Evolutionary conservation across 495 filamentous ascomycete species (phyloP).

Genomic region (Elasticomyces elasticus): DNA sequence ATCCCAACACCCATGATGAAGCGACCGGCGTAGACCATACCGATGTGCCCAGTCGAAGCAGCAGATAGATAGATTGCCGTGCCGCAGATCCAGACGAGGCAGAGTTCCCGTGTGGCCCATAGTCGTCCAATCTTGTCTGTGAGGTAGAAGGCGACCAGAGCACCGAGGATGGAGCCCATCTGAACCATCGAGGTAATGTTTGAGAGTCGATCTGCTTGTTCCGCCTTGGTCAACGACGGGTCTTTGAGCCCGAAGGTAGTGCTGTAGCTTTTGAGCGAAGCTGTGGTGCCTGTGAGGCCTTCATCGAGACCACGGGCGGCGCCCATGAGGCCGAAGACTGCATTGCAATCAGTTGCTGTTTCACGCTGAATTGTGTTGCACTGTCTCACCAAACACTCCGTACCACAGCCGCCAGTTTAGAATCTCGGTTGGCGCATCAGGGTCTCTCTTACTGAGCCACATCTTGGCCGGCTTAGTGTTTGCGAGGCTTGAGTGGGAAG

Average conservation of each 20-base stretch:
- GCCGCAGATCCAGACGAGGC: conserved; percentile 25
- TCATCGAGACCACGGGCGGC: conserved; percentile 66
- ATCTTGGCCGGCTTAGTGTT: background rate
- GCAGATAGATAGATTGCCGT: conserved; percentile 36
- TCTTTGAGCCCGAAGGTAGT: conserved; percentile 47
- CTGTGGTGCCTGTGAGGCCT: conserved; percentile 57
- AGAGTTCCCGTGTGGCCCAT: conserved; percentile 50
- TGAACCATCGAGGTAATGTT: conserved; percentile 56
- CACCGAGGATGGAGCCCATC: conserved; percentile 55
- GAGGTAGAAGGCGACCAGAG: conserved; percentile 52
- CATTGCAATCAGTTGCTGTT: background rate
- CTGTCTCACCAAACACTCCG: conserved; percentile 26
- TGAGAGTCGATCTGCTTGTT: conserved; percentile 35
- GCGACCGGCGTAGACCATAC: conserved; percentile 15
- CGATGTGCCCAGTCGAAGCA: conserved; percentile 6
- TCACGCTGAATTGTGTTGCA: background rate
- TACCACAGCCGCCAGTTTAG: conserved; percentile 29
- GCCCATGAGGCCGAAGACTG: conserved; percentile 49
- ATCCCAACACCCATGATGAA: conserved; percentile 20
- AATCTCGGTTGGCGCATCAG: conserved; percentile 20
- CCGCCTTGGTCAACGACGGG: conserved; percentile 29
- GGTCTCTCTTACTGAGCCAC: conserved; percentile 15
- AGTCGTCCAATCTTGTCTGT: conserved; percentile 49
- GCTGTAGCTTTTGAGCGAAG: conserved; percentile 55
- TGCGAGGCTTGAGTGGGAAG: no score